A percentile compares a stretch with the other conserved stretches of the same genome.
phyloP scores from a whole-genome alignment of 495 filamentous ascomycete genomes.

The Penicillium angulare region DNA sequence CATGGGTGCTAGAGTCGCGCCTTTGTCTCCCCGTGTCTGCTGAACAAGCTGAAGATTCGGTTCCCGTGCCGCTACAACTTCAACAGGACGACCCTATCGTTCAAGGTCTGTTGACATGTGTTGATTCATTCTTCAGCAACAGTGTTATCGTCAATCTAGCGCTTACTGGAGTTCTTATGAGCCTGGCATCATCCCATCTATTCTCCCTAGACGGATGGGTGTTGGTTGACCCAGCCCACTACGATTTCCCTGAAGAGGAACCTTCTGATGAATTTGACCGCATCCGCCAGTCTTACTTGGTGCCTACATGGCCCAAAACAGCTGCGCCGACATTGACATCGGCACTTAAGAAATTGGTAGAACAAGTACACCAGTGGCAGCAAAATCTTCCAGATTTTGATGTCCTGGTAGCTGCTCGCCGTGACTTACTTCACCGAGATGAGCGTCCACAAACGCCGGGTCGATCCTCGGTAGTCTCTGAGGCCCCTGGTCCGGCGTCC shows the following conservation, averaged over 20 bases:
- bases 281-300: constrained; percentile 30
- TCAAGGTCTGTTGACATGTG: constrained; percentile 62
- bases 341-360: constrained; percentile 51
- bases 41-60: constrained; percentile 24
- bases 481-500: constrained; percentile 17
- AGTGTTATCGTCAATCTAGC: constrained; percentile 85
- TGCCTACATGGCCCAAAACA: constrained; percentile 37
- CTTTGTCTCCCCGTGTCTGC: constrained; percentile 33
- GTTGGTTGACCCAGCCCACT: constrained; percentile 64
- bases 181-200: constrained; percentile 77
- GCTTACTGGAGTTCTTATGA: constrained; percentile 77
- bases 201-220: constrained; percentile 88
- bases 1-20: constrained; percentile 76
- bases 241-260: constrained; percentile 15
- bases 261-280: constrained; percentile 18
- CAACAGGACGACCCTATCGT: constrained; percentile 75
- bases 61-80: constrained; percentile 41
- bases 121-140: constrained; percentile 83
- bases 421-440: constrained; percentile 42
- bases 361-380: constrained; percentile 63
- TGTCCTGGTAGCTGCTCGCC: constrained; percentile 69
- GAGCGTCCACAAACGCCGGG: constrained; percentile 21
- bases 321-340: constrained; percentile 41
- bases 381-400: constrained; percentile 74
- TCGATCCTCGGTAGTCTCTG: constrained; percentile 20